phyloP scores from a whole-genome alignment of 1,284 basidiomycete species.

The Cutaneotrichosporon sp. region DNA sequence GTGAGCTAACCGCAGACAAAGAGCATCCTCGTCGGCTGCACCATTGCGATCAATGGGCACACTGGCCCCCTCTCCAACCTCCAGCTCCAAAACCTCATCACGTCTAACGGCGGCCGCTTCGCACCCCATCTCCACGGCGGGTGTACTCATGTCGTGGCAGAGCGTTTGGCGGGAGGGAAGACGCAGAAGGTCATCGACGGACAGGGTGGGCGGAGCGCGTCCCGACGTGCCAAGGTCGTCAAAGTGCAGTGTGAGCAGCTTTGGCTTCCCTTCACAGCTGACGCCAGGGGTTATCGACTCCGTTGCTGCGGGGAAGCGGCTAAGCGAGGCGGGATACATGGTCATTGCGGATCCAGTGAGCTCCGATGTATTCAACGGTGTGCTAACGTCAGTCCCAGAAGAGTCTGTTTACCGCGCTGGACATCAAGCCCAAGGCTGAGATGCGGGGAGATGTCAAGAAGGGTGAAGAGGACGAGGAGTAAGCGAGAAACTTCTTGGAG shows the following conservation, averaged over 20 bases:
- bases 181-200: constrained; percentile 52
- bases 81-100: constrained; percentile 51
- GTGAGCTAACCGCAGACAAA: not conserved
- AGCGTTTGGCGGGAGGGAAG: constrained; percentile 47
- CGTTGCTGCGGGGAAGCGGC: constrained; percentile 36
- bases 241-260: constrained; percentile 47
- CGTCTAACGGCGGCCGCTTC: constrained; percentile 46
- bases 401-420: constrained; percentile 40
- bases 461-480: constrained; percentile 1
- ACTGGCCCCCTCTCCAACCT: constrained; percentile 51
- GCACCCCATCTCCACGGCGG: constrained; percentile 40
- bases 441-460: constrained; percentile 1
- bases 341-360: constrained; percentile 49
- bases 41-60: constrained; percentile 52
- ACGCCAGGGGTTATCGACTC: constrained; percentile 49
- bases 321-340: constrained; percentile 48
- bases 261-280: not conserved
- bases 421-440: constrained; percentile 34
- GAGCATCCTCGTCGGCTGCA: constrained; percentile 30
- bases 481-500: not conserved
- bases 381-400: constrained; percentile 34
- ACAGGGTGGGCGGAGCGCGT: constrained; percentile 38
- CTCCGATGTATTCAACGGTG: not conserved
- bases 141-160: constrained; percentile 51
- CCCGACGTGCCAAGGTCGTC: constrained; percentile 44